These are phyloP conservation scores for Russula sp. DNA, from an alignment of 768 basidiomycete species.

Conservation along the genomic window DNA sequence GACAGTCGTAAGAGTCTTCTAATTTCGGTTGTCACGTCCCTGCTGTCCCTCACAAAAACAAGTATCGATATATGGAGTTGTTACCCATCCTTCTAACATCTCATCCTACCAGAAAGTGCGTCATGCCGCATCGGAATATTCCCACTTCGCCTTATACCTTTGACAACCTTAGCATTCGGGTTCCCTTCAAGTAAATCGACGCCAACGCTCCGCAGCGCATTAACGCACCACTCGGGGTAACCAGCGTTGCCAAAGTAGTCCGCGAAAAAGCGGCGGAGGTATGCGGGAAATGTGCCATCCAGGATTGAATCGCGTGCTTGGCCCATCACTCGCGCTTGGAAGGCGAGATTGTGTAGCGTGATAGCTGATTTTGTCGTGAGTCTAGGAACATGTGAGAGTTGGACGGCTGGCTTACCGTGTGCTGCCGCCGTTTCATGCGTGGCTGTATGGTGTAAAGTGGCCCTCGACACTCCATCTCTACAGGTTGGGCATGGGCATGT, in stretches of 20 bases:
- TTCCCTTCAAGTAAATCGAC: conserved; percentile 71
- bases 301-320: conserved; percentile 78
- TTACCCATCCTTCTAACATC: no score
- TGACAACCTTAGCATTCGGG: conserved; percentile 47
- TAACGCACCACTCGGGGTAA: conserved; percentile 87
- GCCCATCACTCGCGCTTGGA: conserved; percentile 89
- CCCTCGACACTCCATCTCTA: conserved; percentile 58
- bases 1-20: conserved; percentile 1
- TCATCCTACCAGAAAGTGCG: background rate
- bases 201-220: conserved; percentile 76
- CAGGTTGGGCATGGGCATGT: conserved; percentile 88
- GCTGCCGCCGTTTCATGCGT: conserved; percentile 84
- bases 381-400: conserved; percentile 14
- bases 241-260: conserved; percentile 73
- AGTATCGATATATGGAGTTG: background rate
- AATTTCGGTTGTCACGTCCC: background rate
- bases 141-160: conserved; percentile 77
- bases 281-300: conserved; percentile 72
- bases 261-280: conserved; percentile 71
- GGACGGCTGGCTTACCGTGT: conserved; percentile 51
- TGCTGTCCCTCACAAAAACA: background rate
- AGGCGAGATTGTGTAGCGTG: conserved; percentile 79
- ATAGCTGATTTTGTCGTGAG: conserved; percentile 48
- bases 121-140: conserved; percentile 53
- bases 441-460: conserved; percentile 69